A percentile compares a stretch with the other conserved stretches of the same genome.
These are phyloP conservation scores for Naumovozyma dairenensis DNA, from an alignment of 805 yeast species.

Conservation along the genomic window DNA sequence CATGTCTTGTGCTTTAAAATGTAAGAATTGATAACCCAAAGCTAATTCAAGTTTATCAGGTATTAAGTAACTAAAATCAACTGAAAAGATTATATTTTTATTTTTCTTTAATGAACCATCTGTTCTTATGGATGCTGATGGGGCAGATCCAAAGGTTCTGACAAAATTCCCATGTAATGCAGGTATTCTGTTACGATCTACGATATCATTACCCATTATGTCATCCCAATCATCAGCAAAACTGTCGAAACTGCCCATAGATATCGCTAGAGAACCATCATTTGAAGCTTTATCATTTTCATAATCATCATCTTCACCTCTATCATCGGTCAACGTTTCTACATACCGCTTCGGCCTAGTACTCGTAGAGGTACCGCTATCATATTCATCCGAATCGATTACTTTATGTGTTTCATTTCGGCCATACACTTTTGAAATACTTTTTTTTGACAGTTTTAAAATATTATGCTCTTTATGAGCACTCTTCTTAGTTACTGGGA, in stretches of 20 bases:
- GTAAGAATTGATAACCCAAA: slow-evolving; percentile 51
- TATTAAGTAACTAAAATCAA: slow-evolving; percentile 58
- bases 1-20: slow-evolving; percentile 52
- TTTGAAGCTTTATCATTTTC: slow-evolving; percentile 19
- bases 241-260: slow-evolving; percentile 40
- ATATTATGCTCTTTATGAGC: slow-evolving; percentile 32
- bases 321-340: slow-evolving; percentile 18
- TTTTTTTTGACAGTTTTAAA: slow-evolving; percentile 18
- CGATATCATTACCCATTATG: slow-evolving; percentile 46
- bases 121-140: slow-evolving; percentile 19
- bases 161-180: slow-evolving; percentile 30
- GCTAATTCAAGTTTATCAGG: slow-evolving; percentile 72
- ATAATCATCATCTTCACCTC: slow-evolving; percentile 15
- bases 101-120: slow-evolving; percentile 22
- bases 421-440: slow-evolving; percentile 16
- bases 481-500: slow-evolving; percentile 44
- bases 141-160: slow-evolving; percentile 18
- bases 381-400: slow-evolving; percentile 2
- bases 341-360: slow-evolving; percentile 27
- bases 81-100: slow-evolving; percentile 49
- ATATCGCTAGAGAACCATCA: no score
- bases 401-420: slow-evolving; percentile 1
- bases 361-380: slow-evolving; percentile 3
- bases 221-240: slow-evolving; percentile 63
- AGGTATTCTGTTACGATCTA: slow-evolving; percentile 41